Percentiles rank a stretch among this genome's conserved stretches.
Conservation (phyloP, 306 rosid genomes). For the Cyamopsis tetragonoloba region DNA sequence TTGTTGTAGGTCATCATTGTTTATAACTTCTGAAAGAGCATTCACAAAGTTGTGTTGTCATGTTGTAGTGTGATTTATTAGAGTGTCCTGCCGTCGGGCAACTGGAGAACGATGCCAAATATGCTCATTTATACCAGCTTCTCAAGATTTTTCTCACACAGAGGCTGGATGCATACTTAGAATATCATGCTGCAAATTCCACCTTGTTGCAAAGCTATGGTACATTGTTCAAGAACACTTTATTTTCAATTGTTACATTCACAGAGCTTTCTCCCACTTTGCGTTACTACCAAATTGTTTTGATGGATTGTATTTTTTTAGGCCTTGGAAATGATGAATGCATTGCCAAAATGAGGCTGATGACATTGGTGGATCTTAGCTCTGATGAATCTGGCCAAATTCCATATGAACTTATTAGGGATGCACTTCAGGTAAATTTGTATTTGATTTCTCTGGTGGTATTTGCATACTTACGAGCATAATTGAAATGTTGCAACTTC, state of each 20-base stretch:
- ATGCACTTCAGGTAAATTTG: constrained; percentile 63
- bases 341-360: constrained; percentile 70
- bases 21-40: constrained; percentile 9
- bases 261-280: background rate
- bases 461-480: constrained; percentile 7
- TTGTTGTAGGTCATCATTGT: background rate
- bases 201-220: constrained; percentile 61
- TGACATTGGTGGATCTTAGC: constrained; percentile 87
- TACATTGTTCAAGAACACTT: constrained; percentile 1
- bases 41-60: constrained; percentile 11
- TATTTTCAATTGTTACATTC: background rate
- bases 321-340: constrained; percentile 92
- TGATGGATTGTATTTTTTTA: constrained; percentile 27
- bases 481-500: background rate
- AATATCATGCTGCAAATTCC: constrained; percentile 74
- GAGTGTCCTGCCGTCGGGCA: constrained; percentile 78
- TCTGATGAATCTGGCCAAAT: constrained; percentile 63
- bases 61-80: constrained; percentile 81
- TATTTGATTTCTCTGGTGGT: background rate
- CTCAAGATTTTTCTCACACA: constrained; percentile 76
- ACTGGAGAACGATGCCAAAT: constrained; percentile 86
- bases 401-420: constrained; percentile 64
- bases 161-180: constrained; percentile 83
- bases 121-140: constrained; percentile 72
- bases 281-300: background rate